A percentile compares a stretch with the other conserved stretches of the same genome.
Evolutionary conservation across 202 grass and related monocot genomes (phyloP).

Genomic region (Musa balbisiana): DNA sequence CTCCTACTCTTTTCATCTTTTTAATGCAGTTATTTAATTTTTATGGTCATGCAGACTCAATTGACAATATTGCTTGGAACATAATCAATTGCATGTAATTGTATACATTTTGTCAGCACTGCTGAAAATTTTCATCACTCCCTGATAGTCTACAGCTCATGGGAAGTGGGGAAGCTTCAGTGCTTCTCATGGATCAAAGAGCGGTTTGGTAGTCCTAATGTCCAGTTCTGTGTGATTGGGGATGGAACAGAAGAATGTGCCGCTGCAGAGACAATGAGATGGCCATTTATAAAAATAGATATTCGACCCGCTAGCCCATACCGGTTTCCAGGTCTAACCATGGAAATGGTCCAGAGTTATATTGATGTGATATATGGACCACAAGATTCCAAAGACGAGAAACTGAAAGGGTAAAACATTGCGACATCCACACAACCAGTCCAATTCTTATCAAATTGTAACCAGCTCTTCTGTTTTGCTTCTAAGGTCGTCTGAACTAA

Average conservation of each 20-base stretch:
- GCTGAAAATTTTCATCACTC: slow-evolving; percentile 1
- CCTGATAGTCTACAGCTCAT: slow-evolving; percentile 84
- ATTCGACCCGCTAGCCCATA: slow-evolving; percentile 30
- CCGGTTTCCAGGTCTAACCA: slow-evolving; percentile 36
- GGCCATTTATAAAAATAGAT: slow-evolving; percentile 20
- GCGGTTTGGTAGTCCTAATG: slow-evolving; percentile 51
- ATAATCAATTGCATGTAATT: background rate
- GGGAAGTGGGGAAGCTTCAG: slow-evolving; percentile 91
- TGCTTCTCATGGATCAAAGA: slow-evolving; percentile 98
- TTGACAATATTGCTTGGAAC: background rate
- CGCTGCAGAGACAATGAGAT: slow-evolving; percentile 10
- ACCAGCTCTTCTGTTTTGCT: background rate
- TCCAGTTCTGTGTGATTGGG: slow-evolving; percentile 37
- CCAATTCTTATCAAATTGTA: background rate
- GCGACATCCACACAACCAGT: background rate
- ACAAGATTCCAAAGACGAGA: slow-evolving; percentile 25
- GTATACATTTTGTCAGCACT: background rate
- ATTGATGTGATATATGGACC: slow-evolving; percentile 25
- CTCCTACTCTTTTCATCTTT: background rate
- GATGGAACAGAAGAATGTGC: slow-evolving; percentile 20
- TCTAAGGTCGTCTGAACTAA: background rate
- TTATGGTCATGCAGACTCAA: background rate
- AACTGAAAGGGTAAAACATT: background rate
- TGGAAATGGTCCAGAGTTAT: slow-evolving; percentile 9
- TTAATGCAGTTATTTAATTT: background rate